Percentiles rank a stretch among this genome's conserved stretches.
Evolutionary conservation across 192 early-diverging fungal species (phyloP).

Genomic region (Cladochytrium replicatum): DNA sequence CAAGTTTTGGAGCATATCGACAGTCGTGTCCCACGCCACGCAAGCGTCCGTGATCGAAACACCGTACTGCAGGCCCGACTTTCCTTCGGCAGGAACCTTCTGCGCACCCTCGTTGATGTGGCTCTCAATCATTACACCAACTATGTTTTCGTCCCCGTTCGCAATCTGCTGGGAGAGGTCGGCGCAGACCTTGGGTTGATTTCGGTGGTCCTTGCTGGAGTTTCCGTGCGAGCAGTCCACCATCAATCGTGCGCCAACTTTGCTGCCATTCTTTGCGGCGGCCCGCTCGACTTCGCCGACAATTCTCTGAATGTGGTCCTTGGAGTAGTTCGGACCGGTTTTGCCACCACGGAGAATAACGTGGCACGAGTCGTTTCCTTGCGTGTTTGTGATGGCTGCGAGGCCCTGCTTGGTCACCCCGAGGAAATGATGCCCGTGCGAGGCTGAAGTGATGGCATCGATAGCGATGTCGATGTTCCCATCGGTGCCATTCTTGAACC

Average conservation of each 20-base stretch:
- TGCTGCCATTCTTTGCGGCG: conserved; percentile 38
- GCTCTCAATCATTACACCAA: conserved; percentile 94
- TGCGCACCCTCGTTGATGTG: conserved; percentile 77
- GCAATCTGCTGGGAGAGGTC: conserved; percentile 48
- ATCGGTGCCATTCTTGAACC: conserved; percentile 97
- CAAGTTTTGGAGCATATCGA: conserved; percentile 60
- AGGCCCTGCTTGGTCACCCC: conserved; percentile 92
- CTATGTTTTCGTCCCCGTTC: conserved; percentile 58
- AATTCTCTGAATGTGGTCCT: conserved; percentile 50
- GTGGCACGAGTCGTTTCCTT: conserved; percentile 88
- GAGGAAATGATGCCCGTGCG: conserved; percentile 80
- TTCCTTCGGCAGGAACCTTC: conserved; percentile 56
- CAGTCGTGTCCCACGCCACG: conserved; percentile 84
- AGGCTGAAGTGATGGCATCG: conserved; percentile 86
- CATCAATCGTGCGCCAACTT: conserved; percentile 70
- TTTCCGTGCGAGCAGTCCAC: conserved; percentile 97
- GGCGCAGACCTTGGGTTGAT: conserved; percentile 24
- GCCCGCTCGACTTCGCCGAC: conserved; percentile 49
- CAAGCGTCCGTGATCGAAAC: conserved; percentile 89
- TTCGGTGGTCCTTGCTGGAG: conserved; percentile 72
- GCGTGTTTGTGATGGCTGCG: conserved; percentile 69
- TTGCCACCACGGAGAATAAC: conserved; percentile 85
- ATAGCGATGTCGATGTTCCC: conserved; percentile 82
- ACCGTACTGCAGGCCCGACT: conserved; percentile 69
- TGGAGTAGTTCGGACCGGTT: conserved; percentile 84